Conservation (phyloP, 163 green algal species). For the Botryococcus braunii region DNA sequence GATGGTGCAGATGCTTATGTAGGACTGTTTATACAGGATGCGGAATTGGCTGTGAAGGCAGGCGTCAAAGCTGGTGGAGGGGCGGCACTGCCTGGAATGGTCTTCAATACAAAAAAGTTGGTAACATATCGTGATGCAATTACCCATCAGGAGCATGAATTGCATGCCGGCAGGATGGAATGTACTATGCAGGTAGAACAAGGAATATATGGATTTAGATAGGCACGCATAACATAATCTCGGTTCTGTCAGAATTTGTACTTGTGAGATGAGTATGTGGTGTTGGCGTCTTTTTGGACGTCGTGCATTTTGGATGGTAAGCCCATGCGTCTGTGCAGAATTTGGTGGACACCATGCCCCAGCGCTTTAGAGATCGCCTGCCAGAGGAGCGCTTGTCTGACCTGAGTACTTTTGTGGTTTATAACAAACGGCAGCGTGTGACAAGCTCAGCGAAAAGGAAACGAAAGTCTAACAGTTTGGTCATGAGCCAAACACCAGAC, state of each 20-base stretch:
- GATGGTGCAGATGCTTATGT: too few relatives aligned
- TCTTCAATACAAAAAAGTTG: constrained; percentile 95
- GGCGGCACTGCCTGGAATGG: constrained; percentile 82
- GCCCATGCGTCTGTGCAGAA: constrained; percentile 57
- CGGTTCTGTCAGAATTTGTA: neutral
- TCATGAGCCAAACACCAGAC: constrained; percentile 89
- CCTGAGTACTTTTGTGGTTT: constrained; percentile 91
- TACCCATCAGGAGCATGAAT: constrained; percentile 21
- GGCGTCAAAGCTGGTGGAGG: constrained; percentile 34
- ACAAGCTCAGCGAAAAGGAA: constrained; percentile 91
- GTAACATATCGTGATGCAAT: constrained; percentile 22
- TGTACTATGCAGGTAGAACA: constrained; percentile 82
- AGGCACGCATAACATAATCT: neutral
- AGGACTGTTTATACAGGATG: too few relatives aligned
- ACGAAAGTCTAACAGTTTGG: constrained; percentile 49
- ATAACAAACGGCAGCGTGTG: constrained; percentile 79
- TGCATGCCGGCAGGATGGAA: constrained; percentile 83
- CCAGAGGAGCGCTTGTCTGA: constrained; percentile 7
- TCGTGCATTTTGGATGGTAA: too few relatives aligned
- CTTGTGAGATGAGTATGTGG: neutral
- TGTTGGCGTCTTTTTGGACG: too few relatives aligned
- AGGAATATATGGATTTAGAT: neutral
- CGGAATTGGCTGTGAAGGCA: constrained; percentile 36
- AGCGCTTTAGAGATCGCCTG: constrained; percentile 33
- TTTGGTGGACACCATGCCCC: constrained; percentile 81